These are phyloP conservation scores for Cryptococcus sp. DNA, from an alignment of 1,284 basidiomycete genomes.

Conservation along the genomic window DNA sequence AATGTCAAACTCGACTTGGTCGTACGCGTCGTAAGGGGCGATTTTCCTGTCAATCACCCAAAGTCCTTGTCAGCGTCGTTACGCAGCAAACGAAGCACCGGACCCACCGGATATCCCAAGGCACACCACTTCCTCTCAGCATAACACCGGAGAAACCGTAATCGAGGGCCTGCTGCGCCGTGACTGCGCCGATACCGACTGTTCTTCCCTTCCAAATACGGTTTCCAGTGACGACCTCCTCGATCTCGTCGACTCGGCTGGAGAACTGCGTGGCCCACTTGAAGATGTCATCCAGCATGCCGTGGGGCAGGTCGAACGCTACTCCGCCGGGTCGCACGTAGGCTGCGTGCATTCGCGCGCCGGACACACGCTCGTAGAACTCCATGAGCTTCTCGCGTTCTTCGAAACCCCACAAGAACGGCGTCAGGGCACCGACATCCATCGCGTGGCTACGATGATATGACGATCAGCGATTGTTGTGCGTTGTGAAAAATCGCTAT, in stretches of 20 bases:
- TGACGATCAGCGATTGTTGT: background rate
- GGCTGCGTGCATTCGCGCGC: conserved; percentile 95
- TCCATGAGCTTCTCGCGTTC: conserved; percentile 99
- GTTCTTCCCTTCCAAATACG: conserved; percentile 98
- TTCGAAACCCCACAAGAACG: conserved; percentile 99
- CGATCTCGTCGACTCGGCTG: conserved; percentile 85
- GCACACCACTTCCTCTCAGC: conserved; percentile 89
- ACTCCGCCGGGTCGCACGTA: conserved; percentile 98
- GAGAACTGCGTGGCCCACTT: conserved; percentile 96
- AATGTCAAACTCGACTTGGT: conserved; percentile 96
- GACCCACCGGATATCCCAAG: conserved; percentile 80
- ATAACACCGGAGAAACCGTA: conserved; percentile 97
- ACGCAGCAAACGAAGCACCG: background rate
- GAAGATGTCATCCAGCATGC: conserved; percentile 94
- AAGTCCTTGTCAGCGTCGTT: background rate
- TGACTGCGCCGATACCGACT: conserved; percentile 85
- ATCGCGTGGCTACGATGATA: conserved; percentile 25
- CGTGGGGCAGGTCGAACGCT: conserved; percentile 95
- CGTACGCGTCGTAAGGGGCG: conserved; percentile 94
- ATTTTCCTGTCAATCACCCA: conserved; percentile 61
- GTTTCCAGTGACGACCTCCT: conserved; percentile 96
- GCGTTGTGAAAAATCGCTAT: background rate
- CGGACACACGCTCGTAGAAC: conserved; percentile 98
- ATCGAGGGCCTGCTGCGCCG: conserved; percentile 87
- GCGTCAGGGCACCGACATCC: conserved; percentile 97